phyloP scores from a whole-genome alignment of 306 rosid species.

The Vigna radiata region DNA sequence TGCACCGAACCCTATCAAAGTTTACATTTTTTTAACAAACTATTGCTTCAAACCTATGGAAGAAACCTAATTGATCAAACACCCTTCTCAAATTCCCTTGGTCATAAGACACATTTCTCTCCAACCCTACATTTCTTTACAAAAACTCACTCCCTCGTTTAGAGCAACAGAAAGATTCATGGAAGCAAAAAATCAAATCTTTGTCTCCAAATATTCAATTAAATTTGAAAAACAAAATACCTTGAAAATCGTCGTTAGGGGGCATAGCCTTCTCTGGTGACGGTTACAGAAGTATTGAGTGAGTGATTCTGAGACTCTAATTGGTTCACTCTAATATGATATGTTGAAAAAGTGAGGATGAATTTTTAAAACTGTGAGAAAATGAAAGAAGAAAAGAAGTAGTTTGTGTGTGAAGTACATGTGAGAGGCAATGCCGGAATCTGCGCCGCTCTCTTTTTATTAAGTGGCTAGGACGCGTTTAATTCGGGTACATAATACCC shows the following conservation, averaged over 20 bases:
- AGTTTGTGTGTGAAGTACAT: neutral
- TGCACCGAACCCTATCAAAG: conserved; percentile 11
- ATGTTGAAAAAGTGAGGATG: neutral
- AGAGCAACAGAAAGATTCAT: neutral
- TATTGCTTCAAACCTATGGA: neutral
- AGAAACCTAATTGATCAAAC: conserved; percentile 17
- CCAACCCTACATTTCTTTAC: neutral
- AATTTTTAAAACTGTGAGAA: neutral
- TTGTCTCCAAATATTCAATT: neutral
- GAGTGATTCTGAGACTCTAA: neutral
- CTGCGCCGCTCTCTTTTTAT: conserved; percentile 38
- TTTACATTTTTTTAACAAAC: neutral
- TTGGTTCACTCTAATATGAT: neutral
- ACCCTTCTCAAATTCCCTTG: conserved; percentile 1
- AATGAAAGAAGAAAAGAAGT: neutral
- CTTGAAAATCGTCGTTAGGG: conserved; percentile 62
- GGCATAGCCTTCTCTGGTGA: conserved; percentile 49
- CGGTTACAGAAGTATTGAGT: neutral
- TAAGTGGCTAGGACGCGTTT: conserved; percentile 40
- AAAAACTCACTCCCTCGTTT: neutral
- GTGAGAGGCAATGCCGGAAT: conserved; percentile 25
- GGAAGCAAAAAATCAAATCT: neutral
- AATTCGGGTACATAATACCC: neutral
- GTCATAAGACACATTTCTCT: neutral
- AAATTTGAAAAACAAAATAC: conserved; percentile 31